Evolutionary conservation across 2,329 filamentous ascomycete species (phyloP).

Genomic region (Pseudogymnoascus sp.): DNA sequence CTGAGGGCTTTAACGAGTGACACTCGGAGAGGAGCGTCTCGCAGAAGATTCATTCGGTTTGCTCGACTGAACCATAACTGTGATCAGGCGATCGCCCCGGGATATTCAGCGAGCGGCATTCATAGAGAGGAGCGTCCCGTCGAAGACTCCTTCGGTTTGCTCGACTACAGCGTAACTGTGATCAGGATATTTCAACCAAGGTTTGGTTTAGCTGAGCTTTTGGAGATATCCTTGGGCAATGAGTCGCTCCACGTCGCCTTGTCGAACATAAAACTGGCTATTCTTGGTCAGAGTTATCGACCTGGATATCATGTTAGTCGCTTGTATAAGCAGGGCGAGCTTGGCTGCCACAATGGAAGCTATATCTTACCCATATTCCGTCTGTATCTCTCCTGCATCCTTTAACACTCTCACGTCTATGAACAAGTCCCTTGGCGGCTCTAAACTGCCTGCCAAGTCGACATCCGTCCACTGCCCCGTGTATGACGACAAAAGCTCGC

Average conservation of each 20-base stretch:
- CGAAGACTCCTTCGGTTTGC: neutral
- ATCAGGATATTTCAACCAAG: neutral
- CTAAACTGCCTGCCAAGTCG: conserved; percentile 85
- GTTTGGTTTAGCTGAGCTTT: conserved; percentile 60
- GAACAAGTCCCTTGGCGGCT: conserved; percentile 90
- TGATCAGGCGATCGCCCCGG: neutral
- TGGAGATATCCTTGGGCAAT: conserved; percentile 94
- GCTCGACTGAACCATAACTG: neutral
- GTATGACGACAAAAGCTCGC: conserved; percentile 86
- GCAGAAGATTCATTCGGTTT: neutral
- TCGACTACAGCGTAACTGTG: neutral
- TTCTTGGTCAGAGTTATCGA: conserved; percentile 96
- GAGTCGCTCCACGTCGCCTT: conserved; percentile 89
- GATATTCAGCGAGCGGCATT: neutral
- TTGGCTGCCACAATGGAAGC: neutral
- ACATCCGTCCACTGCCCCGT: conserved; percentile 99
- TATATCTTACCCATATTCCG: conserved; percentile 80
- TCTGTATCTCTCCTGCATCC: conserved; percentile 97
- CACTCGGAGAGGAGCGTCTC: neutral
- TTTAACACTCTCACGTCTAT: conserved; percentile 94
- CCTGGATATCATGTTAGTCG: conserved; percentile 37
- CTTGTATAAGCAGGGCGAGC: conserved; percentile 11
- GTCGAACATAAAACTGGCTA: conserved; percentile 93
- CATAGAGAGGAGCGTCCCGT: neutral
- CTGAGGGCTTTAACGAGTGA: neutral